A percentile compares a stretch with the other conserved stretches of the same genome.
Evolutionary conservation across 2,329 filamentous ascomycete species (phyloP).

Genomic region (Verticillium longisporum): DNA sequence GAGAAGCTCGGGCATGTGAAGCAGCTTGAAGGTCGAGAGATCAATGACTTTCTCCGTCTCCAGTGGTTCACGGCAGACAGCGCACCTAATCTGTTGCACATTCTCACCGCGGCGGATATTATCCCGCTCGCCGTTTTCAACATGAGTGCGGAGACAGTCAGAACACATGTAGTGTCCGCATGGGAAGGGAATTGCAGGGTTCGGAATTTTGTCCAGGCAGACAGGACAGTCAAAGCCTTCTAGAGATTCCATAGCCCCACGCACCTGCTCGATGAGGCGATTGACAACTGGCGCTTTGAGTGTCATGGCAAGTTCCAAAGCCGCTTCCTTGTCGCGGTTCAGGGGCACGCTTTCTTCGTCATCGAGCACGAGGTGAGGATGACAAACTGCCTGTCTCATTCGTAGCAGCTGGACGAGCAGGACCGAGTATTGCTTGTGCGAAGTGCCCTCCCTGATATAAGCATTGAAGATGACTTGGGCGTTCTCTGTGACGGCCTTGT

Average conservation of each 20-base stretch:
- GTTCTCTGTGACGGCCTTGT: slow-evolving; percentile 57
- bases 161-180: slow-evolving; percentile 77
- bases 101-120: slow-evolving; percentile 56
- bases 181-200: slow-evolving; percentile 71
- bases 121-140: slow-evolving; percentile 49
- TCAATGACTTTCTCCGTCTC: slow-evolving; percentile 66
- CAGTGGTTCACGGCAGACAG: slow-evolving; percentile 64
- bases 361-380: slow-evolving; percentile 60
- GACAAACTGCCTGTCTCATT: slow-evolving; percentile 75
- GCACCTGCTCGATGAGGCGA: slow-evolving; percentile 44
- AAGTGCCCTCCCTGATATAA: slow-evolving; percentile 61
- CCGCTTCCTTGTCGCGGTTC: slow-evolving; percentile 33
- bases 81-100: slow-evolving; percentile 55
- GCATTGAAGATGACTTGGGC: slow-evolving; percentile 69
- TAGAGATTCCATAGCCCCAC: slow-evolving; percentile 17
- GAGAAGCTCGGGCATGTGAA: slow-evolving; percentile 51
- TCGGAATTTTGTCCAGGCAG: slow-evolving; percentile 69
- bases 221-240: slow-evolving; percentile 73
- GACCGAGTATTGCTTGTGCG: slow-evolving; percentile 69
- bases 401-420: slow-evolving; percentile 74
- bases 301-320: slow-evolving; percentile 55
- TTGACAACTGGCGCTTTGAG: slow-evolving; percentile 54
- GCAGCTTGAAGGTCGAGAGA: slow-evolving; percentile 64
- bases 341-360: slow-evolving; percentile 22
- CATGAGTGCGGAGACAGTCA: slow-evolving; percentile 67